These are phyloP conservation scores for Clathrus columnatus DNA, from an alignment of 768 basidiomycete species.

Conservation along the genomic window DNA sequence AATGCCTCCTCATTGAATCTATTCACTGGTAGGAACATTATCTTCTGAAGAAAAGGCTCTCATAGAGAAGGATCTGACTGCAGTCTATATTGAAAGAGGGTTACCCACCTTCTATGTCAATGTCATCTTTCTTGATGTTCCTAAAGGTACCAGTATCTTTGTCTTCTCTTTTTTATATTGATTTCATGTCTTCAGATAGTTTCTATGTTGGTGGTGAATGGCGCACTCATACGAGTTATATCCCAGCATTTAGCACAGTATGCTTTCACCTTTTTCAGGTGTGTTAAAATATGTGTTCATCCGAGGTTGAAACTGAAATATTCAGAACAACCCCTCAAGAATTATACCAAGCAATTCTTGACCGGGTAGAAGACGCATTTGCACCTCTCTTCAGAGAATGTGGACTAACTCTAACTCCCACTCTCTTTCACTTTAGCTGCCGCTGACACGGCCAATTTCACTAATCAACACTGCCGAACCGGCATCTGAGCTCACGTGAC, in stretches of 20 bases:
- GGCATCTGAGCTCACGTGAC: too few species aligned
- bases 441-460: too few species aligned
- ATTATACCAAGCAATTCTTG: neutral
- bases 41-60: slow-evolving; percentile 17
- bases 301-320: too few species aligned
- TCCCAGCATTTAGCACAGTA: slow-evolving; percentile 18
- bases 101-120: slow-evolving; percentile 20
- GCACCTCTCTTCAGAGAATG: slow-evolving; percentile 1
- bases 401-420: too few species aligned
- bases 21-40: slow-evolving; percentile 17
- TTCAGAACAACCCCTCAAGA: neutral
- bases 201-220: slow-evolving; percentile 19
- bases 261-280: neutral
- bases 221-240: slow-evolving; percentile 15
- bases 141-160: neutral
- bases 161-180: neutral
- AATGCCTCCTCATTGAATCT: slow-evolving; percentile 23
- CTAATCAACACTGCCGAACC: too few species aligned
- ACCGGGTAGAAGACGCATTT: neutral
- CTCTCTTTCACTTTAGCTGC: too few species aligned
- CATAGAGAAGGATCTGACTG: slow-evolving; percentile 17
- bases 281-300: neutral
- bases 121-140: slow-evolving; percentile 21
- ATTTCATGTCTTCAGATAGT: neutral
- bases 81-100: slow-evolving; percentile 8